Evolutionary conservation across 2,329 filamentous ascomycete genomes (phyloP).

Genomic region (Periconia macrospinosa): DNA sequence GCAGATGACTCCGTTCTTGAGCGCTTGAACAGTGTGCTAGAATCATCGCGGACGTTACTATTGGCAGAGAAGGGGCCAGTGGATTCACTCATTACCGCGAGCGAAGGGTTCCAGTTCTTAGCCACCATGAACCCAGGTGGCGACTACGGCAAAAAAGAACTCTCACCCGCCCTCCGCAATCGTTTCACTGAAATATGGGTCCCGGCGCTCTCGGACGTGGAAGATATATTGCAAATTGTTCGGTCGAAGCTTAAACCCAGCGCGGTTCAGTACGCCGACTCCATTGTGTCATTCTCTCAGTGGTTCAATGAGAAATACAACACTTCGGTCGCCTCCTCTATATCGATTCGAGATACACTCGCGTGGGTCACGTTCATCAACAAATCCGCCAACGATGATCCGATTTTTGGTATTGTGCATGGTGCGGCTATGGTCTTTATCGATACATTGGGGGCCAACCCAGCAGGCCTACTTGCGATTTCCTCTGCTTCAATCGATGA

Average conservation of each 20-base stretch:
- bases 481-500: conserved; percentile 68
- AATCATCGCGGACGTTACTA: conserved; percentile 81
- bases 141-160: conserved; percentile 96
- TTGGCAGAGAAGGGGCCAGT: conserved; percentile 91
- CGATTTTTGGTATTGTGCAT: conserved; percentile 65
- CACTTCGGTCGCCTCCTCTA: conserved; percentile 72
- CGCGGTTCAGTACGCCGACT: conserved; percentile 61
- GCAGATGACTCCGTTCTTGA: conserved; percentile 97
- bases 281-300: conserved; percentile 82
- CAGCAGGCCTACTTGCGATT: conserved; percentile 79
- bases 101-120: conserved; percentile 87
- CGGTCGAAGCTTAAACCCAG: conserved; percentile 67
- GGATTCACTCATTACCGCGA: conserved; percentile 76
- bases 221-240: conserved; percentile 88
- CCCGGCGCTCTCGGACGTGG: conserved; percentile 77
- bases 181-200: conserved; percentile 99
- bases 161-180: conserved; percentile 92
- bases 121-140: conserved; percentile 99
- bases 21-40: conserved; percentile 92
- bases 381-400: conserved; percentile 55
- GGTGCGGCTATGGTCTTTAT: conserved; percentile 95
- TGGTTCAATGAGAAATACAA: conserved; percentile 88
- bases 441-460: conserved; percentile 92
- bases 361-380: conserved; percentile 96
- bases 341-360: conserved; percentile 90